Evolutionary conservation across 2,329 filamentous ascomycete genomes (phyloP).

Genomic region (Xylariaceae sp.): DNA sequence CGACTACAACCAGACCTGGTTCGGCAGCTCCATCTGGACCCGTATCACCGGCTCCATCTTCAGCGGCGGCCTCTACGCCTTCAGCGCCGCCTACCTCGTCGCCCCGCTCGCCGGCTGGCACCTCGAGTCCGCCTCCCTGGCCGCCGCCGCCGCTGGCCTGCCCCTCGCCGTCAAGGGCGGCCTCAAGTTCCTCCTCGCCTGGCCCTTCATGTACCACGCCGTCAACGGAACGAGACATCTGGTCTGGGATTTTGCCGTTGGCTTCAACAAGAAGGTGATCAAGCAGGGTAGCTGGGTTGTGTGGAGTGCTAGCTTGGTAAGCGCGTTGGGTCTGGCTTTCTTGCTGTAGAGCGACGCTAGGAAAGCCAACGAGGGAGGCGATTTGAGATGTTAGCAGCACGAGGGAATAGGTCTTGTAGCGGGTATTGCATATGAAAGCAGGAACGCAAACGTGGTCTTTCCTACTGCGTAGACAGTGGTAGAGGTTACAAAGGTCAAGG

Average conservation of each 20-base stretch:
- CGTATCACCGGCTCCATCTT: slow-evolving; percentile 77
- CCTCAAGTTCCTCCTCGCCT: slow-evolving; percentile 51
- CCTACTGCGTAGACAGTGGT: no score
- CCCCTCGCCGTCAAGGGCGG: slow-evolving; percentile 56
- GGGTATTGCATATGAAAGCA: slow-evolving; percentile 1
- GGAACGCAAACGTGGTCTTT: no score
- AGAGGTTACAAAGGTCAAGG: no score
- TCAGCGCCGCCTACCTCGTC: slow-evolving; percentile 74
- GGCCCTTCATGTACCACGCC: slow-evolving; percentile 57
- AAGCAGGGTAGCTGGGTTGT: slow-evolving; percentile 42
- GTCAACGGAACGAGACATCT: slow-evolving; percentile 54
- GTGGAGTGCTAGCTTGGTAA: slow-evolving; percentile 42
- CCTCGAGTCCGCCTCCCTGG: slow-evolving; percentile 55
- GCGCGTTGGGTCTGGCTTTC: slow-evolving; percentile 43
- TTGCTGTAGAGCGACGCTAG: slow-evolving; percentile 33
- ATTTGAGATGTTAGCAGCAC: no score
- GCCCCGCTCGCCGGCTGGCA: slow-evolving; percentile 68
- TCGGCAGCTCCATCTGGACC: slow-evolving; percentile 66
- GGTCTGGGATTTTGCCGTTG: slow-evolving; percentile 46
- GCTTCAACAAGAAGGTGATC: slow-evolving; percentile 46
- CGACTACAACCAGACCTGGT: slow-evolving; percentile 81
- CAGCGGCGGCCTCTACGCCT: slow-evolving; percentile 73
- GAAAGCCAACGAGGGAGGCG: background rate
- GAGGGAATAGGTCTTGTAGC: background rate
- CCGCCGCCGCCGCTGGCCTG: slow-evolving; percentile 54